Conservation (phyloP, 2,329 filamentous ascomycete species). For the Septoria petroselini region DNA sequence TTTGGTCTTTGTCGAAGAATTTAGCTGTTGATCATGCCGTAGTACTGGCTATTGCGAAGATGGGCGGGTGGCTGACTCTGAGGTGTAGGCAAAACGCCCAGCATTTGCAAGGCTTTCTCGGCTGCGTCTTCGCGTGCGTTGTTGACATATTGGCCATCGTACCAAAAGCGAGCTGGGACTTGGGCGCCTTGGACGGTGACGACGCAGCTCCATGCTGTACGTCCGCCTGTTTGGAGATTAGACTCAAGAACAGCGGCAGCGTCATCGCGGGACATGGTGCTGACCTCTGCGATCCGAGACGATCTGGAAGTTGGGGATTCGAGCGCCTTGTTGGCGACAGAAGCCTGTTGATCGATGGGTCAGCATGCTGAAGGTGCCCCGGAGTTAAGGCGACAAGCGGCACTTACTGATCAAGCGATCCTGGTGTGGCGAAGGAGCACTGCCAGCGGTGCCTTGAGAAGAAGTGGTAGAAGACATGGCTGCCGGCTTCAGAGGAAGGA, state of each 20-base stretch:
- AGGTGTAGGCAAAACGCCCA: slow-evolving; percentile 40
- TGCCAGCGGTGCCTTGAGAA: slow-evolving; percentile 21
- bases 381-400: neutral
- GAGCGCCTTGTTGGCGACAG: slow-evolving; percentile 30
- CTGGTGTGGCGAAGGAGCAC: slow-evolving; percentile 31
- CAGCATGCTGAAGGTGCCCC: slow-evolving; percentile 8
- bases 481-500: slow-evolving; percentile 5
- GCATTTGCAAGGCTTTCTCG: slow-evolving; percentile 67
- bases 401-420: slow-evolving; percentile 37
- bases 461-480: slow-evolving; percentile 26
- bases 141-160: slow-evolving; percentile 81
- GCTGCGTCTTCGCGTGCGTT: slow-evolving; percentile 91
- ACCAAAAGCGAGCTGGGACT: slow-evolving; percentile 79
- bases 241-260: neutral
- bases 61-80: slow-evolving; percentile 25
- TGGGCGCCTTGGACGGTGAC: slow-evolving; percentile 67
- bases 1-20: slow-evolving; percentile 4
- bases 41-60: slow-evolving; percentile 28
- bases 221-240: slow-evolving; percentile 61
- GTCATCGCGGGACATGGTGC: slow-evolving; percentile 22
- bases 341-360: slow-evolving; percentile 25
- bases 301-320: slow-evolving; percentile 56
- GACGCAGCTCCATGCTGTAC: slow-evolving; percentile 84
- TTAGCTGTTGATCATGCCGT: slow-evolving; percentile 24
- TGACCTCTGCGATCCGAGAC: slow-evolving; percentile 73